phyloP scores from a whole-genome alignment of 352 stramenopile genomes.

The Halophytophthora polymorphica region DNA sequence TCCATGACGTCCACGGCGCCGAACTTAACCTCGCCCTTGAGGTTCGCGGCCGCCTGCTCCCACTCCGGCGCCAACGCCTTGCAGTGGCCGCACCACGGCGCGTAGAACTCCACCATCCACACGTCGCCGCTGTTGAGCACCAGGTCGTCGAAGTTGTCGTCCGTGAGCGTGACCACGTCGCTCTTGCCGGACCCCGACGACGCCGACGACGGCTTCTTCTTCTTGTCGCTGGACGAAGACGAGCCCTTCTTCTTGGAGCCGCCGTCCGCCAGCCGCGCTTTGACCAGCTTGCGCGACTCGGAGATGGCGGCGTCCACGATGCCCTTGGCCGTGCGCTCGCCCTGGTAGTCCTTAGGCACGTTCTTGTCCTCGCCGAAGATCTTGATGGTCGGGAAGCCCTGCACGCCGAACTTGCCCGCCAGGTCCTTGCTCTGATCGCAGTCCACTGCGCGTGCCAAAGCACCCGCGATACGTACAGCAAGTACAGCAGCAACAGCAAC shows the following conservation, averaged over 20 bases:
- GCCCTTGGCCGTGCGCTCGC: slow-evolving; percentile 72
- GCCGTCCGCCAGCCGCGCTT: slow-evolving; percentile 67
- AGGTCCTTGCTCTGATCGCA: slow-evolving; percentile 82
- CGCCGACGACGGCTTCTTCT: slow-evolving; percentile 40
- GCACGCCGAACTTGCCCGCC: slow-evolving; percentile 83
- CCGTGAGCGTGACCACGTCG: slow-evolving; percentile 87
- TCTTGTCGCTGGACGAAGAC: slow-evolving; percentile 26
- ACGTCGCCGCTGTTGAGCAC: slow-evolving; percentile 90
- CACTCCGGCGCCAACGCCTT: slow-evolving; percentile 91
- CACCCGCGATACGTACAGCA: too few species aligned
- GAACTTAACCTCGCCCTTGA: slow-evolving; percentile 88
- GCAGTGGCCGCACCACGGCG: slow-evolving; percentile 92
- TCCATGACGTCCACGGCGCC: slow-evolving; percentile 91
- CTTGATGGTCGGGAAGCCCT: slow-evolving; percentile 94
- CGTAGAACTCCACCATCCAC: slow-evolving; percentile 92
- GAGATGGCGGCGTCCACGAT: slow-evolving; percentile 84
- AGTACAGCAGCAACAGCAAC: too few species aligned
- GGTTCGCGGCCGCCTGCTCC: slow-evolving; percentile 85
- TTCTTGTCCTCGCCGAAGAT: slow-evolving; percentile 87
- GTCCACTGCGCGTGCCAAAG: too few species aligned
- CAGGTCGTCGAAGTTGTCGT: slow-evolving; percentile 89
- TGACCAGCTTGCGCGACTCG: slow-evolving; percentile 72
- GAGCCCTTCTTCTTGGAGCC: slow-evolving; percentile 41
- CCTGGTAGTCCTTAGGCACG: slow-evolving; percentile 72
- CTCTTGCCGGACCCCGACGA: slow-evolving; percentile 36